Evolutionary conservation across 2,329 filamentous ascomycete species (phyloP), one percentile per base, ranked within the genome.

Genomic region (Fusarium graminum): DNA sequence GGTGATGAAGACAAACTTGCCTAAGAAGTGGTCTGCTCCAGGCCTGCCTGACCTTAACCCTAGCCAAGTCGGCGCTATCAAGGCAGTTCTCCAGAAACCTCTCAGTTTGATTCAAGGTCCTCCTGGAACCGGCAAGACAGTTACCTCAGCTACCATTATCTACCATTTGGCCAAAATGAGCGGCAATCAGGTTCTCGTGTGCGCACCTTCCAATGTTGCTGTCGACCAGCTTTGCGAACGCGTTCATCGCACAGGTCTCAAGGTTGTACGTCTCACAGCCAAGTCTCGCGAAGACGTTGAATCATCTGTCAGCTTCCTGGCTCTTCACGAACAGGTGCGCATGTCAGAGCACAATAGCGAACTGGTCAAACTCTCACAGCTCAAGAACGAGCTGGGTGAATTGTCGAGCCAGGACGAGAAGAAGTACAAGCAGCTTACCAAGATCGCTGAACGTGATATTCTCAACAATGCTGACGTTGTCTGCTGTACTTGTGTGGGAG

Each of bases 241-340:
- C 44, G 94, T 99, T 65, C 94, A 98, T 79, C 88, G 90, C 57
- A 99, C 95, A 32, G 94, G 94, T 3, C 85, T 99, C 67, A 99
- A 99, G 82, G 95, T 96, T 52, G 95, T 98, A 41, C 94, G 95
- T 74, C 88, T 99, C 59, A 99, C 95, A n/a, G 95, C 95, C 63
- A 99, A 99, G 80, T 99, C 95, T 49, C 91, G 95, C 63, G 95
- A 99, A 78, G 95, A 99, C 82, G 95, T 99, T 11, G 95, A 99
- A 77, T 97, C 94, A n/a, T 94, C 94, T 6, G 95, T 99, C 70
- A 93, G 92, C 72, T 98, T 97, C 80, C 84, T 99, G 39, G 95
- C 95, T 34, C 85, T 99, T 49, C 95, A 99, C 71, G 93, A 98
- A 80, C 95, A 99, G 80, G 95, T 99, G 40, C 93, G 93, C 76